A percentile compares a stretch with the other conserved stretches of the same genome.
phyloP scores from a whole-genome alignment of 352 stramenopile genomes.

The Phytophthora nicotianae region DNA sequence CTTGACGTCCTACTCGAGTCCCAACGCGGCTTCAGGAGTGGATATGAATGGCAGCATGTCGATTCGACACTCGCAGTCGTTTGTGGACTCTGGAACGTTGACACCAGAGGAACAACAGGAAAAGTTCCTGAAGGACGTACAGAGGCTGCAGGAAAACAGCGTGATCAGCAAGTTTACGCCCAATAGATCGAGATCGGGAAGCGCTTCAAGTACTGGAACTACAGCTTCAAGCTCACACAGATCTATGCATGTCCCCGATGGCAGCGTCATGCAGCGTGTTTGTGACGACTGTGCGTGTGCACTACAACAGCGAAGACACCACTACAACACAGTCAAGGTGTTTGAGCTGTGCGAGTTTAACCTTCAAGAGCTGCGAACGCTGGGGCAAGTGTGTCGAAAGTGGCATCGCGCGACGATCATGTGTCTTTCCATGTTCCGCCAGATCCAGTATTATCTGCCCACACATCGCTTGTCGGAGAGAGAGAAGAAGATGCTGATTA shows the following conservation, averaged over 20 bases:
- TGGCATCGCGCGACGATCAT: constrained; percentile 89
- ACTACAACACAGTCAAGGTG: constrained; percentile 87
- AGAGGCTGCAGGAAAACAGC: constrained; percentile 63
- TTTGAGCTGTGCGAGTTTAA: constrained; percentile 87
- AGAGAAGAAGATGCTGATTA: constrained; percentile 77
- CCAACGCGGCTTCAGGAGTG: constrained; percentile 5
- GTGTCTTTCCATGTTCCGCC: constrained; percentile 88
- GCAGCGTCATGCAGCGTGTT: constrained; percentile 79
- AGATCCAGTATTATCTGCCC: constrained; percentile 89
- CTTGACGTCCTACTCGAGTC: constrained; percentile 67
- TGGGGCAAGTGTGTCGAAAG: constrained; percentile 85
- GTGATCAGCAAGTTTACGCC: constrained; percentile 82
- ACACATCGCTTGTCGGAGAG: constrained; percentile 73
- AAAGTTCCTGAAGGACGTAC: constrained; percentile 75
- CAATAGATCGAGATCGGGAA: constrained; percentile 40
- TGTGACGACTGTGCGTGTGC: constrained; percentile 84
- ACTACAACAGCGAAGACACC: constrained; percentile 77
- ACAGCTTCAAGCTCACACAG: constrained; percentile 41
- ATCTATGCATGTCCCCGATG: constrained; percentile 62
- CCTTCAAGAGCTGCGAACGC: constrained; percentile 67
- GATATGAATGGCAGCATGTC: constrained; percentile 50
- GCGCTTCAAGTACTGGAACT: constrained; percentile 12
- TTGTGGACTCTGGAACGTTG: constrained; percentile 34
- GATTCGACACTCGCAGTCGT: constrained; percentile 27
- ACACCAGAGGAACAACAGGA: constrained; percentile 57